Conservation (phyloP, 768 basidiomycete genomes). For the Calvatia gigantea region DNA sequence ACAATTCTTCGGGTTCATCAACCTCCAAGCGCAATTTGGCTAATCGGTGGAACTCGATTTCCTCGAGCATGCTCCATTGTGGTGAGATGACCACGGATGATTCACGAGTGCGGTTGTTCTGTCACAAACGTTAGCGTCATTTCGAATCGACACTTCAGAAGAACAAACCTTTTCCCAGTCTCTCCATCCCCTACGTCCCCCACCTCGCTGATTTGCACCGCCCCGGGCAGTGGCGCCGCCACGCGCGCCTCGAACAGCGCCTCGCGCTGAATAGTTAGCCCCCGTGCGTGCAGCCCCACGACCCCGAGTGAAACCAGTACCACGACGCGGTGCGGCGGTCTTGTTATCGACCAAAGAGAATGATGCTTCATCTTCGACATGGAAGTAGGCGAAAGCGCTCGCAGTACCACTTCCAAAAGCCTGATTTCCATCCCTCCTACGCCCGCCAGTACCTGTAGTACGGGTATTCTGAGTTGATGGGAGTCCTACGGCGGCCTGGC, state of each 20-base stretch:
- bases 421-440: conserved; percentile 73
- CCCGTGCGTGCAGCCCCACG: conserved; percentile 49
- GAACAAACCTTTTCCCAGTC: conserved; percentile 87
- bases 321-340: conserved; percentile 63
- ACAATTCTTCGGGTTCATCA: conserved; percentile 90
- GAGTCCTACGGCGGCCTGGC: conserved; percentile 50
- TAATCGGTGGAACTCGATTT: conserved; percentile 93
- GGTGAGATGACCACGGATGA: conserved; percentile 91
- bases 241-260: conserved; percentile 42
- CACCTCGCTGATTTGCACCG: conserved; percentile 45
- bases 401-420: conserved; percentile 89
- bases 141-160: not conserved
- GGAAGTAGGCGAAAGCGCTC: conserved; percentile 94
- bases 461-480: conserved; percentile 46
- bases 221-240: conserved; percentile 43
- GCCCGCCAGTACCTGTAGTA: conserved; percentile 45
- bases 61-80: conserved; percentile 94
- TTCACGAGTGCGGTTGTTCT: conserved; percentile 85
- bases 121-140: conserved; percentile 13
- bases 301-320: conserved; percentile 60
- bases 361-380: conserved; percentile 95
- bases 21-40: conserved; percentile 92
- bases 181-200: conserved; percentile 69
- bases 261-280: conserved; percentile 38
- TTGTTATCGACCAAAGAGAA: conserved; percentile 97